Percentiles rank a stretch among this genome's conserved stretches.
Evolutionary conservation across 148 eudicot genomes (phyloP).

Genomic region (Spergularia marina): DNA sequence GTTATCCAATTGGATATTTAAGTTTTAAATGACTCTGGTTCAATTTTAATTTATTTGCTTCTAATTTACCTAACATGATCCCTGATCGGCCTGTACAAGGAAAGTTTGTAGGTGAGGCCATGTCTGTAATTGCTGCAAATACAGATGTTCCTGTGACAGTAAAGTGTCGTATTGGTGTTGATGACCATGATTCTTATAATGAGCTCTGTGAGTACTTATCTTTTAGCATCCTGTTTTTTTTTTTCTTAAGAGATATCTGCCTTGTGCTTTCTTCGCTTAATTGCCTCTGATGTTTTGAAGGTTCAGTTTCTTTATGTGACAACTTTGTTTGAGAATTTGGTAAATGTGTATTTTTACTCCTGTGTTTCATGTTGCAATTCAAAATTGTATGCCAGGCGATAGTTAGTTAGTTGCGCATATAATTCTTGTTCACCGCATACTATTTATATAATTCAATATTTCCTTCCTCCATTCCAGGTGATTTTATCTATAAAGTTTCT

Average conservation of each 20-base stretch:
- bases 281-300: not conserved
- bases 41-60: not conserved
- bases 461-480: constrained; percentile 57
- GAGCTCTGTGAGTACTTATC: constrained; percentile 71
- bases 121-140: constrained; percentile 94
- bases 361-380: not conserved
- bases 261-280: not conserved
- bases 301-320: constrained; percentile 1
- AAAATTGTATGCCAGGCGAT: not conserved
- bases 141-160: constrained; percentile 89
- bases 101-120: constrained; percentile 98
- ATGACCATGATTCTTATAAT: constrained; percentile 87
- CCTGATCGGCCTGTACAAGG: constrained; percentile 45
- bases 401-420: not conserved
- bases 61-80: constrained; percentile 30
- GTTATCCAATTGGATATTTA: constrained; percentile 3
- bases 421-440: not conserved
- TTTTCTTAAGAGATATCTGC: too few species aligned
- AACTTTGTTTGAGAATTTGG: not conserved
- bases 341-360: not conserved
- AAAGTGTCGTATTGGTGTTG: constrained; percentile 96
- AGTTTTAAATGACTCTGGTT: not conserved
- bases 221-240: not conserved
- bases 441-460: not conserved
- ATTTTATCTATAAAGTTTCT: constrained; percentile 90